Evolutionary conservation across 1,284 basidiomycete species (phyloP), one percentile per base, ranked within the genome.

Genomic region (Pseudozyma sp.): DNA sequence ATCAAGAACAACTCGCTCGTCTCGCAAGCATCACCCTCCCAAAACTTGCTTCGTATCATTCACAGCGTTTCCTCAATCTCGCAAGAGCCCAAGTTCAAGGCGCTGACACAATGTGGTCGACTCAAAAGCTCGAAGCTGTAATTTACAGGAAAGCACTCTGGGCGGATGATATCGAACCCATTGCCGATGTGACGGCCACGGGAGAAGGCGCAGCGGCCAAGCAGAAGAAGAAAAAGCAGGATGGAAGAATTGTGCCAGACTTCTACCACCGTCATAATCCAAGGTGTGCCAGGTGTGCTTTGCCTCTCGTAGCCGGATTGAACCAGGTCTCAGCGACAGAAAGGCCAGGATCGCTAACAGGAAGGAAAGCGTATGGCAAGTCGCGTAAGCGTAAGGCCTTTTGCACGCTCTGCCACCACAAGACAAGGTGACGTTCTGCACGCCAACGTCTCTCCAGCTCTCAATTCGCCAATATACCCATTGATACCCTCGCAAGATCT

Each of bases 1-100:
- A 75, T 31, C 68, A 75, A 42, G 72, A 75, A 14, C 64, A 67
- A 5, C 56, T 75, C 2, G 63, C 72, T 0, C 59, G 68, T 9
- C 42, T 70, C 21, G 51, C 60, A 9, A 47, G 49, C 16, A 44
- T 38, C 9, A 59, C 51, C 5, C 52, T 75, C 5, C 72, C 72
- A 11, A 54, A 61, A 8, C 61, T 75, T 8, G 59, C 72, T 0
- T 47, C 68, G 5, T 38, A 55, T 5, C 72, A 75, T n/a, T 70
- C 68, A 1, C 59, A 57, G 1, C 53, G 53, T 2, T 75, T 75
- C 19, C 57, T 70, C 6, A 35, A 52, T 48, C 62, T 74, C 16
- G 71, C 71, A 2, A 40, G 61, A 1, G 10, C 35, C 0, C 59
- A 62, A 19, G 35, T 43, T 9, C 36, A 53, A 3, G 16, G 16